Base-by-base conservation (phyloP, 371 early-diverging fungal genomes). In the Fennellomyces sp. region DNA sequence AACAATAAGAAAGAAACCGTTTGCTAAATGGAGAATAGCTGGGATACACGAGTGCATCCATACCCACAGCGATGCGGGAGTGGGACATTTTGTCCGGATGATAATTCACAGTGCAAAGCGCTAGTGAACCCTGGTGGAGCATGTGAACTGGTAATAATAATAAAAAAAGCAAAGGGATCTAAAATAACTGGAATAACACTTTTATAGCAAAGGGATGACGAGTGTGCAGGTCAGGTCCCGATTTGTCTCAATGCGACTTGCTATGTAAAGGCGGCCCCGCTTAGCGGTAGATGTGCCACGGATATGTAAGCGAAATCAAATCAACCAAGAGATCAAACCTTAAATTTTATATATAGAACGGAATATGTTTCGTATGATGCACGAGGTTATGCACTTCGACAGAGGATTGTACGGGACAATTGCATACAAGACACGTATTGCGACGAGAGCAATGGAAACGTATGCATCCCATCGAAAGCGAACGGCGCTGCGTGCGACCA, bases 351-450 rank as follows among this genome's bases (percentile, higher is more conserved):
- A 23, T 51, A 28, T 56, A 60, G 64, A 12, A 61, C 61, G 27
- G 50, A 66, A 3, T 80, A 75, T 52, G 54, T 57, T 19, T 66
- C 73, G 0, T 66, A 75, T 28, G 68, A 75, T 57, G 69, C 69
- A 0, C 55, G 49, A 8, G 75, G 72, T 5, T 39, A 67, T 23
- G 41, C 36, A 0, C 30, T 73, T 6, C 52, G 61, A 42, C 78
- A 77, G 52, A 69, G 64, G 0, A 78, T 78, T 39, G 59, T 77
- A 21, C 65, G 81, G 36, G 78, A 81, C 35, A 81, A 81, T 52
- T 81, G 81, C 13, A 81, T 78, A 0, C 41, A 49, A n/a, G 73
- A 70, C 4, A 66, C 74, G 0, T 80, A 66, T 39, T 80, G 81
- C 38, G 56, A 52, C 17, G 38, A 60, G 4, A 10, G 36, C 10